phyloP scores from a whole-genome alignment of 2,329 filamentous ascomycete species.

The Penicillium hordei region DNA sequence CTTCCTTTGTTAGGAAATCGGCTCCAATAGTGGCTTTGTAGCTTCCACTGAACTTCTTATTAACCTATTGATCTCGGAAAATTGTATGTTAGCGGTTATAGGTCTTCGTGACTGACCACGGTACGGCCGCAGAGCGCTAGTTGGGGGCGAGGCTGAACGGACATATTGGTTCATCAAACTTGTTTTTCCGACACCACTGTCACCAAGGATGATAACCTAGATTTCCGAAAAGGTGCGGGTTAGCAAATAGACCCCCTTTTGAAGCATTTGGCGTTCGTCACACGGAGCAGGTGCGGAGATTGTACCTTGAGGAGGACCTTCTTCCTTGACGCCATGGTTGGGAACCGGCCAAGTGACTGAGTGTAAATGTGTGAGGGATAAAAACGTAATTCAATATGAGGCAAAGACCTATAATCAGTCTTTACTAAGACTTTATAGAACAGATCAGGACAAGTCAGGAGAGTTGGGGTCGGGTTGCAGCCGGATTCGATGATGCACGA shows the following conservation, averaged over 20 bases:
- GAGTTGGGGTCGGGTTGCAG: conserved; percentile 30
- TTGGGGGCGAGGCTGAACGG: conserved; percentile 42
- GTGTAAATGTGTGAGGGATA: neutral
- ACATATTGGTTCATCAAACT: conserved; percentile 99
- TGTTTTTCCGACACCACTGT: conserved; percentile 98
- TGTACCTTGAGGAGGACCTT: conserved; percentile 86
- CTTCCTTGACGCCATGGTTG: conserved; percentile 73
- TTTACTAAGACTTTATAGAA: conserved; percentile 1
- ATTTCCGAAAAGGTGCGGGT: conserved; percentile 7
- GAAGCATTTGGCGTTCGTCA: neutral
- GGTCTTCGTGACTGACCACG: conserved; percentile 13
- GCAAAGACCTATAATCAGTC: neutral
- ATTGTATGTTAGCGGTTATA: conserved; percentile 17
- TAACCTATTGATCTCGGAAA: conserved; percentile 65
- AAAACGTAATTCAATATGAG: neutral
- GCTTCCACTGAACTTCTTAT: conserved; percentile 99
- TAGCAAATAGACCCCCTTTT: conserved; percentile 2
- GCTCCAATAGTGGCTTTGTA: conserved; percentile 99
- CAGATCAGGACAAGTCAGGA: conserved; percentile 6
- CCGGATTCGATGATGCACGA: conserved; percentile 36
- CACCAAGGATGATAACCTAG: conserved; percentile 97
- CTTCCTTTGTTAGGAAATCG: conserved; percentile 97
- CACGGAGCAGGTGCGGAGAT: conserved; percentile 20
- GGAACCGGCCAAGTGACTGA: conserved; percentile 7
- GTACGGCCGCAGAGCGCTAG: conserved; percentile 2